Base-by-base conservation (phyloP, 1,284 basidiomycete genomes). In the Mycosarcoma maydis region DNA sequence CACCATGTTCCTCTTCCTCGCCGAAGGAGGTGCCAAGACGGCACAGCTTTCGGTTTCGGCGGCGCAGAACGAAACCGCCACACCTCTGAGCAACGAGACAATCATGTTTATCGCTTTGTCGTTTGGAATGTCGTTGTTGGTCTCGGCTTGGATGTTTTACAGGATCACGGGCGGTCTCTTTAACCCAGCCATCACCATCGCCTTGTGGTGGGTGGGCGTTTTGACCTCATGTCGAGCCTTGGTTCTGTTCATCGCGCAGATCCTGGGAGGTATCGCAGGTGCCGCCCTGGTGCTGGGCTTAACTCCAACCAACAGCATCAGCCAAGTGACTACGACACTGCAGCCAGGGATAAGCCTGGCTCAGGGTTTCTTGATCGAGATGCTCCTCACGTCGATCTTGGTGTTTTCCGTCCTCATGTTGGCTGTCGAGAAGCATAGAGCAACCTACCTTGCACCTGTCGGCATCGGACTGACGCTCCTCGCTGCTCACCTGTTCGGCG, bases 401-500 rank as follows among this genome's bases (percentile, higher is more conserved):
- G 68, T 73, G 39, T 73, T 78, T 32, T 60, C 73, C 23, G 61
- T 74, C 20, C 57, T 71, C 0, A 76, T 76, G 70, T 41, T 74
- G 52, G 66, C 68, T 20, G 64, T 61, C 7, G 59, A 76, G 34
- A 75, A 90, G 82, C 88, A 89, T 75, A 83, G 84, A 22, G 84
- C 86, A 0, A 91, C 90, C 0, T 88, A 89, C 1, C 87, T 91
- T 60, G 90, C 90, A 19, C 90, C 90, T 3, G 82, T 91, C 61
- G 88, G 89, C 4, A 89, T 91, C 51, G 90, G 89, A 8, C 59
- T 76, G 2, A 58, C 56, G 7, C 39, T 73, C 16, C 43, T 76
- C 17, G 59, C 62, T 1, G 40, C 37, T 33, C 73, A 75, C 24
- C 47, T 71, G 0, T 64, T 66, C 23, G 55, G 51, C 3, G 62